phyloP scores from a whole-genome alignment of 768 basidiomycete genomes.

The Inosperma sp. region DNA sequence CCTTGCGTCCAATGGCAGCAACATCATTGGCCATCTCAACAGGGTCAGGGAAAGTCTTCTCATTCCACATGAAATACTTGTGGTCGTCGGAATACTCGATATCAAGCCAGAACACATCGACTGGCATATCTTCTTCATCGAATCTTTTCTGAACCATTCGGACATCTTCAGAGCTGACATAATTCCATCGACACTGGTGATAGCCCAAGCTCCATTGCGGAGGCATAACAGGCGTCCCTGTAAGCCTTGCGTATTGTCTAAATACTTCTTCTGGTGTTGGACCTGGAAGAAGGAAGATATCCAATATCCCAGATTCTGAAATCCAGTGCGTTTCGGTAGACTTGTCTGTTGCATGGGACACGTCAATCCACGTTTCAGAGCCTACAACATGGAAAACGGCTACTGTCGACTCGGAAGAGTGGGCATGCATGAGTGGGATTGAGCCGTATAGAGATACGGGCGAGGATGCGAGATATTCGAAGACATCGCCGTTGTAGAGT shows the following conservation, averaged over 20 bases:
- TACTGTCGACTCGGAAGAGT: constrained; percentile 81
- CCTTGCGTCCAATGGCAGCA: constrained; percentile 81
- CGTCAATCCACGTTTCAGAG: constrained; percentile 95
- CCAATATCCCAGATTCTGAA: constrained; percentile 94
- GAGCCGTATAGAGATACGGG: constrained; percentile 84
- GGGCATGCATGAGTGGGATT: constrained; percentile 91
- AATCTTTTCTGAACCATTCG: constrained; percentile 80
- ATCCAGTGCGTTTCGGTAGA: constrained; percentile 94
- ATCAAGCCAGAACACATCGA: constrained; percentile 97
- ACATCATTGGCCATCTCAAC: constrained; percentile 91
- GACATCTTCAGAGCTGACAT: constrained; percentile 85
- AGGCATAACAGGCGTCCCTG: constrained; percentile 84
- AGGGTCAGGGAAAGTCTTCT: constrained; percentile 89
- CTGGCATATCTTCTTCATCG: constrained; percentile 91
- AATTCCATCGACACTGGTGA: constrained; percentile 99
- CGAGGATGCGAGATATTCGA: constrained; percentile 85
- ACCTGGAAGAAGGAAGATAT: constrained; percentile 90
- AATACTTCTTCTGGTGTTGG: constrained; percentile 81
- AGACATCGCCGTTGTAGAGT: constrained; percentile 92
- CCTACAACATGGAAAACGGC: constrained; percentile 83
- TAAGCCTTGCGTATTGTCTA: constrained; percentile 77
- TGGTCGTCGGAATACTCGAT: constrained; percentile 94
- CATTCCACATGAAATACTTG: constrained; percentile 97
- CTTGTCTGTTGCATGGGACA: constrained; percentile 60
- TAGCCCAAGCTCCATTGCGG: constrained; percentile 89